Evolutionary conservation across 768 basidiomycete genomes (phyloP), one percentile per base, ranked within the genome.

Genomic region (Pleurotus djamor): DNA sequence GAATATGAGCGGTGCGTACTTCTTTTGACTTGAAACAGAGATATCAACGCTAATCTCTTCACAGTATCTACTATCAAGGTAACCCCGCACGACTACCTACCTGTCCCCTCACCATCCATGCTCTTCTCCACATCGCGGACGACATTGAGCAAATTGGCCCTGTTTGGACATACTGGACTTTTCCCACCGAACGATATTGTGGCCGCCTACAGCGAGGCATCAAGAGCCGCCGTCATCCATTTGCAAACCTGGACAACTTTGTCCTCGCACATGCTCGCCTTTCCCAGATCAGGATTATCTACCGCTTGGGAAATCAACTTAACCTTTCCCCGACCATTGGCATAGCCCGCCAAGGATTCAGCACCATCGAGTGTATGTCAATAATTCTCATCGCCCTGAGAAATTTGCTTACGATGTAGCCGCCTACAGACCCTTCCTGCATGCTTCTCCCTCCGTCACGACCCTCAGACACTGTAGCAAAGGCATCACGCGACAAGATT

Each of bases 181-280:
- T 77, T 63, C 65, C 69, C 0, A 76, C 76, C 68, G 77, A 79
- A 59, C 64, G 72, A 3, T 75, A 70, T 58, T 78, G 77, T 59
- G 71, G 75, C 0, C 32, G 16, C 1, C 60, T 79, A 3, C 54
- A 59, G 16, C 67, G 60, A 3, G 61, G 63, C 1, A 67, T 77
- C 57, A 63, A 62, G 36, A 74, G 68, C 45, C 66, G 69, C 16
- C 57, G 65, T 1, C 65, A 69, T 62, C 76, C 77, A 21, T 78
- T 65, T 62, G 64, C 66, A 7, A 63, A 63, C 5, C 62, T 79
- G 10, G 67, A 69, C 52, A 57, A 60, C 16, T 71, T 66, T 52
- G 61, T 73, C 9, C 21, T 67, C 8, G 70, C 70, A 10, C 45
- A 51, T 13, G 69, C 74, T 0, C 76, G 74, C 32, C 63, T 79